Evolutionary conservation across 2,329 filamentous ascomycete genomes (phyloP).

Genomic region (Hypoxylon sp.): DNA sequence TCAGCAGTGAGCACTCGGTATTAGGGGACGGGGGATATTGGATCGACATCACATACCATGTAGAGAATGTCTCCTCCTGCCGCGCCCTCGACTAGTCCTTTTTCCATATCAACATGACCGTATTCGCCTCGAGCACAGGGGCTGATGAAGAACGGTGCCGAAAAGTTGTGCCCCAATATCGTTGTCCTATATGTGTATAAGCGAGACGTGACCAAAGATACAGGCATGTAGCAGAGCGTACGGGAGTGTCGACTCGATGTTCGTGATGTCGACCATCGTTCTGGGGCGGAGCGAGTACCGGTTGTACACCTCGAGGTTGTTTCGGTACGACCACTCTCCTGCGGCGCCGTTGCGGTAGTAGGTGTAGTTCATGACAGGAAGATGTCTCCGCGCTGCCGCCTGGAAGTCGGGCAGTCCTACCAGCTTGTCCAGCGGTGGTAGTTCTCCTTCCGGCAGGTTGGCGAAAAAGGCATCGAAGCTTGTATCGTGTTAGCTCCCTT

Average conservation of each 20-base stretch:
- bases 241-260: constrained; percentile 48
- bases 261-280: constrained; percentile 59
- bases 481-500: constrained; percentile 10
- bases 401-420: constrained; percentile 63
- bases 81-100: constrained; percentile 52
- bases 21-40: background rate
- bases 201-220: background rate
- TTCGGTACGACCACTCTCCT: constrained; percentile 64
- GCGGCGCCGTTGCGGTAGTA: constrained; percentile 65
- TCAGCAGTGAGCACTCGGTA: constrained; percentile 3
- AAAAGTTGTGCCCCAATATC: constrained; percentile 54
- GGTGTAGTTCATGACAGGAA: constrained; percentile 58
- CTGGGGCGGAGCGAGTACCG: constrained; percentile 58
- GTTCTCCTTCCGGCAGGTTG: constrained; percentile 43
- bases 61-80: constrained; percentile 52
- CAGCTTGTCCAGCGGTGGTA: constrained; percentile 55
- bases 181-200: constrained; percentile 45
- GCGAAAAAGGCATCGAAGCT: constrained; percentile 51
- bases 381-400: constrained; percentile 57
- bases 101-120: constrained; percentile 49
- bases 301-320: constrained; percentile 63
- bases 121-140: constrained; percentile 51
- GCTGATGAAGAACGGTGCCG: constrained; percentile 54
- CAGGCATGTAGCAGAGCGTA: constrained; percentile 14
- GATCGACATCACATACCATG: constrained; percentile 37